Conservation (phyloP, 768 basidiomycete genomes). For the Rhizopogon vulgaris region DNA sequence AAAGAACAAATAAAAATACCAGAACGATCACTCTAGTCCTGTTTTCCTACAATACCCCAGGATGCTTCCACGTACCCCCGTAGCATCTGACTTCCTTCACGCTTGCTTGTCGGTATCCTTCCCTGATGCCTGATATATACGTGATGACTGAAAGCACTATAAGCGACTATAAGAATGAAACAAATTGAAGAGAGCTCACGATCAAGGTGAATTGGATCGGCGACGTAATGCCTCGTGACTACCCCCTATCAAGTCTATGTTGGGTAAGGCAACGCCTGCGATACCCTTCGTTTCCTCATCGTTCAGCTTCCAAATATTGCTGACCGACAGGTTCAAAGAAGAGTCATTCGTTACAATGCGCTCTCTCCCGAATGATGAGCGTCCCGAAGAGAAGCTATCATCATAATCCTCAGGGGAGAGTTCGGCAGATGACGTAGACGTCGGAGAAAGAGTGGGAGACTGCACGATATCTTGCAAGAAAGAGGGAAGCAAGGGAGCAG, state of each 20-base stretch:
- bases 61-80: conserved; percentile 4
- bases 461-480: conserved; percentile 73
- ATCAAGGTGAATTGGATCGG: conserved; percentile 11
- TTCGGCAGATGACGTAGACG: conserved; percentile 61
- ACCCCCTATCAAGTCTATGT: conserved; percentile 32
- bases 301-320: conserved; percentile 68
- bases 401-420: conserved; percentile 55
- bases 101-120: background rate
- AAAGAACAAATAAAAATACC: conserved; percentile 24
- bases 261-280: conserved; percentile 42
- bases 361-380: conserved; percentile 20
- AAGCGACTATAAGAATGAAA: background rate
- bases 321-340: conserved; percentile 25
- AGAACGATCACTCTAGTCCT: conserved; percentile 13
- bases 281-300: conserved; percentile 62
- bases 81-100: background rate
- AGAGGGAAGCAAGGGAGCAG: conserved; percentile 57
- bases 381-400: conserved; percentile 26
- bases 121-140: background rate
- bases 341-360: conserved; percentile 22
- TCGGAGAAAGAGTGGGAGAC: conserved; percentile 58
- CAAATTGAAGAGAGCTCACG: conserved; percentile 6
- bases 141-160: background rate
- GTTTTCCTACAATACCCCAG: conserved; percentile 15
- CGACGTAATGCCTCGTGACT: conserved; percentile 32